Evolutionary conservation across 495 filamentous ascomycete genomes (phyloP), one percentile per base, ranked within the genome.

Genomic region (Penicillium nucicola): DNA sequence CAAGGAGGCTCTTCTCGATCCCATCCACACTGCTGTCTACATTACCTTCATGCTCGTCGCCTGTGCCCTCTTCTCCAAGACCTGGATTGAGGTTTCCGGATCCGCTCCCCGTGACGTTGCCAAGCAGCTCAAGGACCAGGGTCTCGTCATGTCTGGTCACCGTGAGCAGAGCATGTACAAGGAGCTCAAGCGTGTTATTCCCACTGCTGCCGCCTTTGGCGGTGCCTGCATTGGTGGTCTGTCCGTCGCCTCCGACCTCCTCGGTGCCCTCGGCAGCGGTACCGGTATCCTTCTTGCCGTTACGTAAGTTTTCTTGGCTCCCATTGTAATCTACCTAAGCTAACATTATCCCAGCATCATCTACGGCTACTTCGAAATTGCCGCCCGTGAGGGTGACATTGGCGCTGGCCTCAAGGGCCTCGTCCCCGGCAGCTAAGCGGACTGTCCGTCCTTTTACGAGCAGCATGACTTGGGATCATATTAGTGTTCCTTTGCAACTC

Each of bases 161-260:
- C 85, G 95, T 75, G 95, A 99, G 75, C 91, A 97, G 81, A 95
- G 89, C 81, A 97, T 97, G 95, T 99, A 99, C 83, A 95, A 93
- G 83, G 95, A 99, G 69, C 81, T 99, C 47, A 99, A 99, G 87
- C 84, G 95, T 59, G 90, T 99, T 59, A 99, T 99, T 53, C 95
- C 95, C 50, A 96, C 92, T 37, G 95, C 95, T 46, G 95, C 95
- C 55, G 93, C 95, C 52, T 99, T 99, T 61, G 95, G 95, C 74
- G 95, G 95, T 77, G 95, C 95, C 53, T 97, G 92, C 80, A 99
- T 99, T 81, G 95, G 95, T 72, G 95, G 88, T 60, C 82, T 99
- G 31, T 96, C 91, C 28, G 91, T 99, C 65, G 85, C 87, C 57
- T 95, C 89, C 61, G 95, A 99, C 76, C 85, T 99, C 43, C 81